Conservation (phyloP, 495 filamentous ascomycete species). For the Daldinia decipiens region DNA sequence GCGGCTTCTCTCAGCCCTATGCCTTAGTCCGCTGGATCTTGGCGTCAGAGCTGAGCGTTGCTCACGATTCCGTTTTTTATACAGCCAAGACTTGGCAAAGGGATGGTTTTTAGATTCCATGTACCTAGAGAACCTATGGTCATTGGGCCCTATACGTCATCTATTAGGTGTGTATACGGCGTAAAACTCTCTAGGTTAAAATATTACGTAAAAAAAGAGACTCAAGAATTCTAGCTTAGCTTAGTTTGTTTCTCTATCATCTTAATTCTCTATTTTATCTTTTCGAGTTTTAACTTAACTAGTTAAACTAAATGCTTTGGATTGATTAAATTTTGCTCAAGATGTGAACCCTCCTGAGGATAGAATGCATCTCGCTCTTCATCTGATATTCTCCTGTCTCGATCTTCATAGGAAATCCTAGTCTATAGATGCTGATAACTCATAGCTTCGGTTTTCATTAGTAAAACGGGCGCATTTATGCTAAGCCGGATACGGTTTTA, state of each 20-base stretch:
- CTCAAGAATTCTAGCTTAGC: background rate
- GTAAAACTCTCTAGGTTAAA: background rate
- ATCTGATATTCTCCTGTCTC: background rate
- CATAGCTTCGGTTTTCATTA: constrained; percentile 11
- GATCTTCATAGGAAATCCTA: background rate
- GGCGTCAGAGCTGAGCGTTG: constrained; percentile 13
- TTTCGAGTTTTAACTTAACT: background rate
- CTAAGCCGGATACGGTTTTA: constrained; percentile 26
- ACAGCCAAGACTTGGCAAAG: background rate
- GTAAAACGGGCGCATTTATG: background rate
- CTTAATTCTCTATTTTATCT: background rate
- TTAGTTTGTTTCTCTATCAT: background rate
- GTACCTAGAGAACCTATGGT: no score
- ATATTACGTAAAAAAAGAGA: background rate
- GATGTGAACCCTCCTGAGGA: background rate
- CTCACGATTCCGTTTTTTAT: background rate
- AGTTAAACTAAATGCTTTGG: background rate
- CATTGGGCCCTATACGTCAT: background rate
- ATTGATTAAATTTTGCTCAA: background rate
- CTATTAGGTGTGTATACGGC: background rate
- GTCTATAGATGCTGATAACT: background rate
- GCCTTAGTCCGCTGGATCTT: constrained; percentile 5
- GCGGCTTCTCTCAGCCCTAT: constrained; percentile 14
- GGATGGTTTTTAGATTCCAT: background rate
- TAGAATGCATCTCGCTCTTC: background rate